Conservation (phyloP, 2,329 filamentous ascomycete genomes). For the Pestalotiopsis sp. region DNA sequence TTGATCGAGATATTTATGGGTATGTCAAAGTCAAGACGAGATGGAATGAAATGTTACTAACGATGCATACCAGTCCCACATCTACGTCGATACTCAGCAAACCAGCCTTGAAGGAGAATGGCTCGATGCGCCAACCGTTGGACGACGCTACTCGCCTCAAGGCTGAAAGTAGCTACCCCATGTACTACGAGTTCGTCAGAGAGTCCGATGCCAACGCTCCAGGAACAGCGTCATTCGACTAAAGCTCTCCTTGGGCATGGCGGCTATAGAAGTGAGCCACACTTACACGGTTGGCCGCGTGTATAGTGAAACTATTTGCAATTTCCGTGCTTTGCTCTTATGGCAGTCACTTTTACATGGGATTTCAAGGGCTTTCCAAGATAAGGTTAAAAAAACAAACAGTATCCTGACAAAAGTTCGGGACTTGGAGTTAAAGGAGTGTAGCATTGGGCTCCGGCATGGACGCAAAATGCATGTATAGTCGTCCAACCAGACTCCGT, state of each 20-base stretch:
- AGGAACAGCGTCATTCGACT: conserved; percentile 58
- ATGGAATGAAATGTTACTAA: conserved; percentile 11
- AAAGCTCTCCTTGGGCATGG: background rate
- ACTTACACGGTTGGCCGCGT: background rate
- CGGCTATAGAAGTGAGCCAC: background rate
- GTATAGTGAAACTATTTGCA: background rate
- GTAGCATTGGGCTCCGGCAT: background rate
- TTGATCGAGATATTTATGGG: conserved; percentile 90
- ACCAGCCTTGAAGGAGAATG: conserved; percentile 48
- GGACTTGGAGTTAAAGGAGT: conserved; percentile 5
- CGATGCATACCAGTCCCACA: conserved; percentile 39
- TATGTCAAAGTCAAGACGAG: conserved; percentile 41
- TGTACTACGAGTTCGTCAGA: conserved; percentile 55
- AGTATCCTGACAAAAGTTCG: background rate
- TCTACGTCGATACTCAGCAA: conserved; percentile 47
- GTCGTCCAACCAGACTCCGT: background rate
- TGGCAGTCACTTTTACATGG: background rate
- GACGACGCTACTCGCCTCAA: conserved; percentile 54
- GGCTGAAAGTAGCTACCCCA: conserved; percentile 54
- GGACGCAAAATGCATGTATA: conserved; percentile 1
- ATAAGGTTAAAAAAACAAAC: background rate
- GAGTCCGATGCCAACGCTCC: conserved; percentile 50
- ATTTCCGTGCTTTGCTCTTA: background rate
- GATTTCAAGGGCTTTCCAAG: background rate
- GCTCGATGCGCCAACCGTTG: conserved; percentile 43